A percentile compares a stretch with the other conserved stretches of the same genome.
Conservation (phyloP, 495 filamentous ascomycete genomes). For the Penicillium malachiteum region DNA sequence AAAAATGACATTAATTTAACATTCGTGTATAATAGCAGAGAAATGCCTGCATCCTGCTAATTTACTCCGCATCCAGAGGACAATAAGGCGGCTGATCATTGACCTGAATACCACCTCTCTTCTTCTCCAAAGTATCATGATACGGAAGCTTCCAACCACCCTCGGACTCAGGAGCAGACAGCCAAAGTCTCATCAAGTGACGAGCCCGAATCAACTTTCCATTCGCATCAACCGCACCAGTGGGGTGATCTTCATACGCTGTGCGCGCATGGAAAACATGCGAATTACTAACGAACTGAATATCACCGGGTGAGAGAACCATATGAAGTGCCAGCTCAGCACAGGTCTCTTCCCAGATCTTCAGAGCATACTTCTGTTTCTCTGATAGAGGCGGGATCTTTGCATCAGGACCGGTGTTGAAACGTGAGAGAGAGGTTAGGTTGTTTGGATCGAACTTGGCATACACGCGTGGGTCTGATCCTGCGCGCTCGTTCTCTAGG, state of each 20-base stretch:
- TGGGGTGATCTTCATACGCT: conserved; percentile 60
- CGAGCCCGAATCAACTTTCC: conserved; percentile 51
- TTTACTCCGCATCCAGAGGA: conserved; percentile 65
- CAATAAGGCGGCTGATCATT: conserved; percentile 62
- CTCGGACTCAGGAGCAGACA: conserved; percentile 70
- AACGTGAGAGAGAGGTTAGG: conserved; percentile 60
- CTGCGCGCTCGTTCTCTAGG: conserved; percentile 51
- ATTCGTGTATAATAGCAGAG: not conserved
- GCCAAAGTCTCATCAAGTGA: conserved; percentile 76
- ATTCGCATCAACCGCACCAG: conserved; percentile 30
- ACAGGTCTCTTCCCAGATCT: conserved; percentile 63
- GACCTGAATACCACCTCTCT: conserved; percentile 79
- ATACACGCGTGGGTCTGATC: conserved; percentile 40
- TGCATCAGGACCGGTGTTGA: conserved; percentile 48
- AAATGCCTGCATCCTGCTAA: not conserved
- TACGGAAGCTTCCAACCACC: conserved; percentile 80
- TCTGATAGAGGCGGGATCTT: conserved; percentile 61
- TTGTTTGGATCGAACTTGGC: conserved; percentile 65
- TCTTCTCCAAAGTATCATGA: conserved; percentile 69
- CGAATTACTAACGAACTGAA: conserved; percentile 66
- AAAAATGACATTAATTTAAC: no score
- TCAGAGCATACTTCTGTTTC: conserved; percentile 58
- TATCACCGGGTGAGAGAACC: conserved; percentile 69
- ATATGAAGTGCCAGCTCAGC: conserved; percentile 64
- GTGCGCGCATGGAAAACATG: conserved; percentile 67